A percentile compares a stretch with the other conserved stretches of the same genome.
Conservation (phyloP, 1,139 yeast species). For the Yamadazyma spencermartinsiae region DNA sequence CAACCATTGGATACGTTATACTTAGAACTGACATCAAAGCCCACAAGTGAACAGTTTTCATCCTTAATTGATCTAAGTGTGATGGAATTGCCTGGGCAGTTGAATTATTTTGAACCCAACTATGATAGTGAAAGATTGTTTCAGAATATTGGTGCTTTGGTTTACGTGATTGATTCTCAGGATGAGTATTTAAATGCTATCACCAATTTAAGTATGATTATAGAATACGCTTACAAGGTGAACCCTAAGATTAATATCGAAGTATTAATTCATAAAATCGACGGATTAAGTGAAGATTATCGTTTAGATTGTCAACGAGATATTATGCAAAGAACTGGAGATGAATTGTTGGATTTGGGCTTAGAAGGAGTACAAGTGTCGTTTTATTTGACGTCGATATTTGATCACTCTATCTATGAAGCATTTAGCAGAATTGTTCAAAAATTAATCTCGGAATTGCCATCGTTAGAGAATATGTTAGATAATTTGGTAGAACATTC, state of each 20-base stretch:
- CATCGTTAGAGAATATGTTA: conserved; percentile 83
- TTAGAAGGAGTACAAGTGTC: conserved; percentile 89
- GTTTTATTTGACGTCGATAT: conserved; percentile 88
- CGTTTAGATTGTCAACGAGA: conserved; percentile 93
- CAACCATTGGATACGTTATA: conserved; percentile 92
- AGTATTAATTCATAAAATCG: conserved; percentile 91
- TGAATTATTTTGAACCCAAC: conserved; percentile 82
- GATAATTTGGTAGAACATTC: conserved; percentile 88
- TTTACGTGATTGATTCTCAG: conserved; percentile 91
- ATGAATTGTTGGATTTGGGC: conserved; percentile 86
- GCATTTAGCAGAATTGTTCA: conserved; percentile 93
- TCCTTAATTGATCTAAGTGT: conserved; percentile 85
- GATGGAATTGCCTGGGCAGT: conserved; percentile 96
- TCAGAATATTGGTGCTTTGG: conserved; percentile 86
- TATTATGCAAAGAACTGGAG: conserved; percentile 94
- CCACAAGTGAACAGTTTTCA: conserved; percentile 74
- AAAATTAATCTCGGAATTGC: conserved; percentile 84
- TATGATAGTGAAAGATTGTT: conserved; percentile 79
- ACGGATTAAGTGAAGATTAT: conserved; percentile 91
- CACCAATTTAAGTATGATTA: conserved; percentile 83
- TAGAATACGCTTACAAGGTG: conserved; percentile 82
- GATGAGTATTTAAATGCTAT: conserved; percentile 93
- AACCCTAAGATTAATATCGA: conserved; percentile 88
- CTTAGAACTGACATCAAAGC: conserved; percentile 86
- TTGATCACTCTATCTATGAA: conserved; percentile 94